Percentiles rank a stretch among this genome's conserved stretches.
Evolutionary conservation across 2,329 filamentous ascomycete genomes (phyloP).

Genomic region (Colletotrichum tofieldiae): DNA sequence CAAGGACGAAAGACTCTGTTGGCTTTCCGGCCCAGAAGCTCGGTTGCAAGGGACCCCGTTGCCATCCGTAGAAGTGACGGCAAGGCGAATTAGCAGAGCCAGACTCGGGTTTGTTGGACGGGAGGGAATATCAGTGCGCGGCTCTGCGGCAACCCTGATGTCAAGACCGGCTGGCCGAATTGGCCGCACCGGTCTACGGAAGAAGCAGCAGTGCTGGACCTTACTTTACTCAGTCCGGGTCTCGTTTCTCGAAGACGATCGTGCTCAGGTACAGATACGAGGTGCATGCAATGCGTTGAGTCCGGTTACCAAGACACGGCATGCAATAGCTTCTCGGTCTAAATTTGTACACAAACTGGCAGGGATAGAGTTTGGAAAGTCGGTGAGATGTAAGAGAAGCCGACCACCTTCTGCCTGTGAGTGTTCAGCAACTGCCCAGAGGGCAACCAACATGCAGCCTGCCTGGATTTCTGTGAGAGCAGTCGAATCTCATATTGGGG

Average conservation of each 20-base stretch:
- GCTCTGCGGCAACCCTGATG: constrained; percentile 7
- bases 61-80: neutral
- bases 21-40: neutral
- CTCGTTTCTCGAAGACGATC: neutral
- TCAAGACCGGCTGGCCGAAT: neutral
- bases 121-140: constrained; percentile 7
- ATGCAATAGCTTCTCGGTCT: constrained; percentile 1
- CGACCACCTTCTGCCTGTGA: neutral
- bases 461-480: neutral
- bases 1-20: neutral
- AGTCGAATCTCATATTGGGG: neutral
- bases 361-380: constrained; percentile 5
- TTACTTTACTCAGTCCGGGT: too few species aligned
- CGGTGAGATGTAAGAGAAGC: constrained; percentile 18
- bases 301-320: constrained; percentile 6
- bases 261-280: constrained; percentile 24
- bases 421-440: neutral
- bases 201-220: constrained; percentile 20
- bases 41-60: neutral
- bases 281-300: constrained; percentile 20
- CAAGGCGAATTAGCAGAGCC: neutral
- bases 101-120: constrained; percentile 1
- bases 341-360: constrained; percentile 1
- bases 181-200: constrained; percentile 1
- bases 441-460: neutral